Percentiles rank a stretch among this genome's conserved stretches.
Evolutionary conservation across 2,329 filamentous ascomycete species (phyloP).

Genomic region (Alternaria tenuissima): DNA sequence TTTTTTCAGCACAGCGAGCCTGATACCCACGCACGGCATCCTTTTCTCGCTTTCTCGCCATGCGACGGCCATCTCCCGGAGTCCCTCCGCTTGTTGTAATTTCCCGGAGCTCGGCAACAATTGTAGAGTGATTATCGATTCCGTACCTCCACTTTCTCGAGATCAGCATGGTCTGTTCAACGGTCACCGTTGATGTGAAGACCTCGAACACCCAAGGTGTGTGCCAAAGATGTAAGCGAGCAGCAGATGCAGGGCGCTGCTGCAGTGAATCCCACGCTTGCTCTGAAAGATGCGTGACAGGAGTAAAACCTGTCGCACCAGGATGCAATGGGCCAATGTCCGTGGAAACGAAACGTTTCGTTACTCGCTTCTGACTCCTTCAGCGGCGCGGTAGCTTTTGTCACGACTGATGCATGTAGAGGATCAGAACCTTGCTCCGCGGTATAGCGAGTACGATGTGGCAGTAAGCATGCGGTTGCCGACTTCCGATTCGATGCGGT

Average conservation of each 20-base stretch:
- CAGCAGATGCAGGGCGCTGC: slow-evolving; percentile 7
- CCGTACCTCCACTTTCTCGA: not conserved
- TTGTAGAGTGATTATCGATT: not conserved
- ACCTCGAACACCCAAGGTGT: not conserved
- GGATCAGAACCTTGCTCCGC: slow-evolving; percentile 2
- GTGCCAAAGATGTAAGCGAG: slow-evolving; percentile 4
- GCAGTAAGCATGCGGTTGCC: not conserved
- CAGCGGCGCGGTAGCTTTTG: slow-evolving; percentile 5
- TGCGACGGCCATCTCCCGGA: slow-evolving; percentile 14
- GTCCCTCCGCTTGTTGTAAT: slow-evolving; percentile 11
- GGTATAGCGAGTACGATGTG: not conserved
- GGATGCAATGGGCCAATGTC: slow-evolving; percentile 27
- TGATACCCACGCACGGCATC: slow-evolving; percentile 1
- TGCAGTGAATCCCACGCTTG: slow-evolving; percentile 17
- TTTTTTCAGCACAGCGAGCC: slow-evolving; percentile 11
- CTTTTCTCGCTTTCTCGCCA: slow-evolving; percentile 4
- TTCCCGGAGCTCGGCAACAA: slow-evolving; percentile 6
- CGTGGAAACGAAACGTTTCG: slow-evolving; percentile 30
- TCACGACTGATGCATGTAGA: slow-evolving; percentile 2
- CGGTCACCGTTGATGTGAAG: slow-evolving; percentile 4
- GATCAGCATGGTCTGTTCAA: not conserved
- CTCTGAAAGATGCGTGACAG: slow-evolving; percentile 22
- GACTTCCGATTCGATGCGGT: not conserved
- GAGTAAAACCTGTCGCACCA: slow-evolving; percentile 31
- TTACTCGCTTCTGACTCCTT: slow-evolving; percentile 19